Evolutionary conservation across 1,284 basidiomycete species (phyloP), one percentile per base, ranked within the genome.

Genomic region (Pseudozyma hubeiensis): DNA sequence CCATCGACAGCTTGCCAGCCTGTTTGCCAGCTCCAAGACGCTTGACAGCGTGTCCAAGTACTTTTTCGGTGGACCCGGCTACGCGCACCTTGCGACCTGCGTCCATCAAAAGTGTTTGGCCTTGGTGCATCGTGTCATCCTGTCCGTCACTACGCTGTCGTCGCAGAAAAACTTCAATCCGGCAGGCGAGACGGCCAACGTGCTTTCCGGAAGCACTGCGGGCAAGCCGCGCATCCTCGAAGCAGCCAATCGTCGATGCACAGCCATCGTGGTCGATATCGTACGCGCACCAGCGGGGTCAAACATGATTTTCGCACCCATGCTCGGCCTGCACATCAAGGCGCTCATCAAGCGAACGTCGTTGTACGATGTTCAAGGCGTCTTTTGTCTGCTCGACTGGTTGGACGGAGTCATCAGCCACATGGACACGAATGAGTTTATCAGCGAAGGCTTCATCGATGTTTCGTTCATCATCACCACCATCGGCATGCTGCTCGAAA

Each of bases 151-250:
- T 6, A 82, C 80, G 49, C 73, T 82, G 17, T 79, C 77, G n/a
- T 81, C 79, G 48, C 80, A 82, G 59, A 82, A 82, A 63, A 81
- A 78, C 45, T 81, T 81, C 68, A 82, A 82, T 31, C 79, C 80
- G 0, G 71, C 63, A 1, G 80, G 79, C 24, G 80, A 82, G 60
- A 82, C 79, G 17, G 80, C 80, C 54, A 81, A 82, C 43, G 80
- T 82, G 37, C 66, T 82, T 1, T 78, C 78, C 8, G 80, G 80
- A 29, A 78, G 75, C 55, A 82, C 80, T 0, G 75, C 79, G 9
- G 80, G 80, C 49, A 81, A 82, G 61, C 80, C 80, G 8, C 70
- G 80, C n/a, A 77, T 80, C 49, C 62, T 82, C n/a, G 80, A 82
- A 45, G 79, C 79, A 5, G 80, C 80, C 57, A 82, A 82, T 37